Percentiles rank a stretch among this genome's conserved stretches.
phyloP scores from a whole-genome alignment of 768 basidiomycete species.

The Auricularia sp. region DNA sequence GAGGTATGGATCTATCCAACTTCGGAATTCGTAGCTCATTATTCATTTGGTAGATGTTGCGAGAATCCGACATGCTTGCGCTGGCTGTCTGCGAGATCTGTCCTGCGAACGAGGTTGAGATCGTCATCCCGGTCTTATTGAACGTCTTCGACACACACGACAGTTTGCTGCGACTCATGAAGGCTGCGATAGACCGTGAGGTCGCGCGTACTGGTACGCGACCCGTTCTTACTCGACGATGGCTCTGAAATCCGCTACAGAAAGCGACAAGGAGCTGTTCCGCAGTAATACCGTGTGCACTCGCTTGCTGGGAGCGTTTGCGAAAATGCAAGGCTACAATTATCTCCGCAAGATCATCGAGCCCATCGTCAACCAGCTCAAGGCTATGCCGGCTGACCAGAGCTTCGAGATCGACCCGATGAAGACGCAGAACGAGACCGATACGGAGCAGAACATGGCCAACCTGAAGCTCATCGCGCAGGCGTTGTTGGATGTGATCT shows the following conservation, averaged over 20 bases:
- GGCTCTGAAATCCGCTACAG: slow-evolving; percentile 29
- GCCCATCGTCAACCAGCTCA: slow-evolving; percentile 69
- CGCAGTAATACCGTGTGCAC: slow-evolving; percentile 81
- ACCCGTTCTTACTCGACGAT: background rate
- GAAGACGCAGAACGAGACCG: slow-evolving; percentile 32
- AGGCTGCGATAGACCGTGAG: slow-evolving; percentile 79
- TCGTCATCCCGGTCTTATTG: slow-evolving; percentile 71
- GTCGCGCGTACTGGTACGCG: slow-evolving; percentile 60
- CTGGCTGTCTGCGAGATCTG: slow-evolving; percentile 84
- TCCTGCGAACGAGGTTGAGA: slow-evolving; percentile 67
- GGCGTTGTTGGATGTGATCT: slow-evolving; percentile 66
- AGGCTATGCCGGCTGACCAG: slow-evolving; percentile 58
- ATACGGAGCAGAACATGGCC: slow-evolving; percentile 56
- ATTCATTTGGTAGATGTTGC: slow-evolving; percentile 35
- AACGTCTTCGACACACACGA: slow-evolving; percentile 76
- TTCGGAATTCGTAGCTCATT: background rate
- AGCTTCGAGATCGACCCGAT: slow-evolving; percentile 71
- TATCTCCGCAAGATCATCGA: slow-evolving; percentile 75
- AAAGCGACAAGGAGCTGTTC: slow-evolving; percentile 73
- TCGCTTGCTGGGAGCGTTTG: slow-evolving; percentile 78
- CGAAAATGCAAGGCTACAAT: slow-evolving; percentile 82
- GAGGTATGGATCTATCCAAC: slow-evolving; percentile 35
- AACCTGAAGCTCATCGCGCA: slow-evolving; percentile 66
- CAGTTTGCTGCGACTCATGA: slow-evolving; percentile 62
- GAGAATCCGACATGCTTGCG: slow-evolving; percentile 38